Percentiles rank a stretch among this genome's conserved stretches.
Evolutionary conservation across 768 basidiomycete genomes (phyloP).

Genomic region (Clitopilus hobsonii): DNA sequence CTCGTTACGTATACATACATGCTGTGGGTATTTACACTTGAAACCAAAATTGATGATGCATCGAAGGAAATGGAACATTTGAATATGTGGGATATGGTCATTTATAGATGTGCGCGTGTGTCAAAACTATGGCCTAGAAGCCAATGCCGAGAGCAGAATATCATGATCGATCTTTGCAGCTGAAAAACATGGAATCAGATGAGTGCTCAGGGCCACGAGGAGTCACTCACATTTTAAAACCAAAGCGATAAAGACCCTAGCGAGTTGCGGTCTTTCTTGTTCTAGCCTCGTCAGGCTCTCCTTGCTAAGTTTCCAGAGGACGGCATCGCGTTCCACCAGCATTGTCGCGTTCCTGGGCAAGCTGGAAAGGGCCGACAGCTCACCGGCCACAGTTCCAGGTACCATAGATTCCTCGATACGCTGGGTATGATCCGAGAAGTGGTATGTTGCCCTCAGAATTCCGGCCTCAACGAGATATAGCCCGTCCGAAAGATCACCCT

Average conservation of each 20-base stretch:
- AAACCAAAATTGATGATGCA: no score
- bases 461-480: conserved; percentile 89
- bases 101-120: not conserved
- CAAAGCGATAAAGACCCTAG: conserved; percentile 59
- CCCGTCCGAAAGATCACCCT: conserved; percentile 74
- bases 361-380: conserved; percentile 79
- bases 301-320: conserved; percentile 76
- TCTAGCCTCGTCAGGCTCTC: conserved; percentile 60
- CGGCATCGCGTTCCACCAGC: conserved; percentile 69
- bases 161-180: conserved; percentile 19
- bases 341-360: conserved; percentile 83
- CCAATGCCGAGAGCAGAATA: conserved; percentile 16
- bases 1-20: not conserved
- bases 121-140: conserved; percentile 12
- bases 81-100: not conserved
- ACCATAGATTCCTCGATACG: conserved; percentile 89
- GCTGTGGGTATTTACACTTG: not conserved
- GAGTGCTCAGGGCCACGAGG: not conserved
- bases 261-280: conserved; percentile 59
- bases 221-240: conserved; percentile 64
- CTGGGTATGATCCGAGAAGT: conserved; percentile 64
- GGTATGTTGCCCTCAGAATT: conserved; percentile 78
- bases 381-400: conserved; percentile 87
- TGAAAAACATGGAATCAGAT: not conserved
- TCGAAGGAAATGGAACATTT: no score